Percentiles rank a stretch among this genome's conserved stretches.
phyloP scores from a whole-genome alignment of 257 asterid genomes.

The Solanum sitiens region DNA sequence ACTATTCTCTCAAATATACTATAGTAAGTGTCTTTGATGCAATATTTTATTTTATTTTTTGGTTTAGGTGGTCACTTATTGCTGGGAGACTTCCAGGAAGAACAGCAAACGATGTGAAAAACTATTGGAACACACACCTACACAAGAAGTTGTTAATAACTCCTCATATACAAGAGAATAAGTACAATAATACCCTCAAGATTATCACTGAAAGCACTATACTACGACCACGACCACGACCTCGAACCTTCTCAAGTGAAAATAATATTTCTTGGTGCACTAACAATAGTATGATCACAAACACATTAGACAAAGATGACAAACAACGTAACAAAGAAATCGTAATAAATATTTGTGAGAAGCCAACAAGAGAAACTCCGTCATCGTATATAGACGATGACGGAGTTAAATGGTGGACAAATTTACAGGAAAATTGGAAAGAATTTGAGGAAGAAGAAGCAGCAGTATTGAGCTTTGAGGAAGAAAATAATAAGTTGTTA shows the following conservation, averaged over 20 bases:
- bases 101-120: slow-evolving; percentile 69
- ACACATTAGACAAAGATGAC: not conserved
- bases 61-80: slow-evolving; percentile 56
- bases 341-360: not conserved
- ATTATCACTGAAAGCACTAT: not conserved
- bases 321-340: not conserved
- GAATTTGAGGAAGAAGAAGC: not conserved
- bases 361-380: not conserved
- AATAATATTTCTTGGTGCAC: not conserved
- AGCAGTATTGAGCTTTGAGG: not conserved
- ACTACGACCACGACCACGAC: not conserved
- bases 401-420: not conserved
- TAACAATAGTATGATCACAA: not conserved
- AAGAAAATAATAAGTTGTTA: not conserved
- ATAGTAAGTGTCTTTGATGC: not conserved
- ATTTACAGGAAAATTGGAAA: not conserved
- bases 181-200: not conserved
- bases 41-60: not conserved
- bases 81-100: slow-evolving; percentile 63
- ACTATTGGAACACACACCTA: slow-evolving; percentile 53
- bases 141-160: not conserved
- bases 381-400: not conserved
- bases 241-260: not conserved
- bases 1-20: rapidly evolving
- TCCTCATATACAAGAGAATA: slow-evolving; percentile 17